Base-by-base conservation (phyloP, 23 red algal species). In the Gracilariopsis chorda region DNA sequence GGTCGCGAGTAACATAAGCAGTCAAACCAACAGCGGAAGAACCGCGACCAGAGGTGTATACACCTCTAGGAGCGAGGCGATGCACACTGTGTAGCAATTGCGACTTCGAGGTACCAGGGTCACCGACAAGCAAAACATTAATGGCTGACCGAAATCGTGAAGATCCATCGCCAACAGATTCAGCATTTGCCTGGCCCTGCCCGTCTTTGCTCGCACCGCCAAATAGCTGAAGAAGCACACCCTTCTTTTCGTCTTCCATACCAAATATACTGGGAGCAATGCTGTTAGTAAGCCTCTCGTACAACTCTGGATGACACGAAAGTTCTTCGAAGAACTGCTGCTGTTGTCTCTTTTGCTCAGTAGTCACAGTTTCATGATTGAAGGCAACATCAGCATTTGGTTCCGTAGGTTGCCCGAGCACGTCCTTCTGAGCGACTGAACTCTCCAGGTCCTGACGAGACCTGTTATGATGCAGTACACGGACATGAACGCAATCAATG, bases 41-140 rank as follows among this genome's bases (percentile, higher is more conserved):
- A 27, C 97, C 97, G n/a, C 97, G 91, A 1, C 97, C 97, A 16
- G 93, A 96, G 28, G 97, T 99, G 88, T 99, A 99, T 42, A 99
- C 88, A 2, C 97, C 97, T 27, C 97, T 90, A 24, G 97, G 97
- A 25, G 97, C 93, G 47, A 99, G 93, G 23, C 97, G 91, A 61
- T 99, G 97, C 8, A 85, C 97, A 52, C 67, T 90, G n/a, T 92
- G 90, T 1, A 99, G 84, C 17, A 99, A 73, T 51, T 96, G 94
- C 39, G 91, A 95, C 49, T 99, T 99, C 21, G 88, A 93, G 8
- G 90, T 93, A 51, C 97, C 97, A 33, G 97, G 97, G 42, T 99
- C 97, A 29, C 97, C 97, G 30, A 99, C 90, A 7, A 99, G 83
- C 16, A 99, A 90, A 70, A 99, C 64, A 49, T 99, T 95, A 33